Conservation (phyloP, 495 filamentous ascomycete genomes). For the Ramalina intermedia region DNA sequence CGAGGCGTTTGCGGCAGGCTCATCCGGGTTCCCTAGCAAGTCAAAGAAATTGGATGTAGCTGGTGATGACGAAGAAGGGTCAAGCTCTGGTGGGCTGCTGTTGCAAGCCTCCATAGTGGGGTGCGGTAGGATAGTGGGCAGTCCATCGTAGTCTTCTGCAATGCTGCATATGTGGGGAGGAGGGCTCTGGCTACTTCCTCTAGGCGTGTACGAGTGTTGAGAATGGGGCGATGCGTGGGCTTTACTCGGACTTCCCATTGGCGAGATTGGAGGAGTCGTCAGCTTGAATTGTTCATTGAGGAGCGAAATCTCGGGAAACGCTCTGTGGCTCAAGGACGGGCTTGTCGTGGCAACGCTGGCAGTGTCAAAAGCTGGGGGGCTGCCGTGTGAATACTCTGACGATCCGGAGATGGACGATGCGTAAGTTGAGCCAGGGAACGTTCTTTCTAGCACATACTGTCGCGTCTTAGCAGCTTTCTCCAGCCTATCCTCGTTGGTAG, state of each 20-base stretch:
- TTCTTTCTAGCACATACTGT: slow-evolving; percentile 30
- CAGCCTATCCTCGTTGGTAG: slow-evolving; percentile 50
- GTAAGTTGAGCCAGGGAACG: slow-evolving; percentile 8
- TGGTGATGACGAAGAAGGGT: slow-evolving; percentile 10
- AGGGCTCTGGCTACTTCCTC: slow-evolving; percentile 9
- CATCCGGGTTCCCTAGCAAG: slow-evolving; percentile 5
- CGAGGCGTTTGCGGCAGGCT: neutral
- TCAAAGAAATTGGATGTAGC: slow-evolving; percentile 11
- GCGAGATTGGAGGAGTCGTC: slow-evolving; percentile 35
- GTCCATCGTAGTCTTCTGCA: slow-evolving; percentile 9
- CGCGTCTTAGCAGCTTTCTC: slow-evolving; percentile 44
- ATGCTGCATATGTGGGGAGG: slow-evolving; percentile 10
- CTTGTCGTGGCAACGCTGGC: slow-evolving; percentile 27
- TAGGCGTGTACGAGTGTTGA: slow-evolving; percentile 30
- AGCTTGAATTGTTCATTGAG: slow-evolving; percentile 29
- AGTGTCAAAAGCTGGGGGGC: slow-evolving; percentile 24
- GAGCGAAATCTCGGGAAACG: slow-evolving; percentile 29
- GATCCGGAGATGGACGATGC: slow-evolving; percentile 23
- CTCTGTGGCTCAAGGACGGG: slow-evolving; percentile 22
- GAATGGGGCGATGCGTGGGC: slow-evolving; percentile 30
- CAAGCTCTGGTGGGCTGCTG: slow-evolving; percentile 32
- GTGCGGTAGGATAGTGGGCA: slow-evolving; percentile 9
- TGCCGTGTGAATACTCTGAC: slow-evolving; percentile 11
- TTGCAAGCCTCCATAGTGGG: slow-evolving; percentile 15
- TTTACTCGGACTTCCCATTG: slow-evolving; percentile 27